Evolutionary conservation across 23 red algal species (phyloP), one percentile per base, ranked within the genome.

Genomic region (Gracilaria domingensis): DNA sequence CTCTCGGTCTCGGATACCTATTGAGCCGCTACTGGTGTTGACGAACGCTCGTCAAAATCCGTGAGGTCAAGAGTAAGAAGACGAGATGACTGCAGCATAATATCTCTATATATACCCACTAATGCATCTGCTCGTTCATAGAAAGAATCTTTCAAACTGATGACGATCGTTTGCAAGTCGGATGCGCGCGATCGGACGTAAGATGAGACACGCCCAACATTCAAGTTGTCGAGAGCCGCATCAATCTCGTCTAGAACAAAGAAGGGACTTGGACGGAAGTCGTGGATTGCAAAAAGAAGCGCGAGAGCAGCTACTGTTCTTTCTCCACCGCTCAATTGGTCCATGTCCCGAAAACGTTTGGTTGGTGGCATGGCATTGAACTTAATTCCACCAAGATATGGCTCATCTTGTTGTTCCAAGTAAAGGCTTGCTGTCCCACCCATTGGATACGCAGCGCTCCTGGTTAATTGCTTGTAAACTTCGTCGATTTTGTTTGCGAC

Each of bases 171-270:
- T 86, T 99, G 97, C 1, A 93, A 51, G 0, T 85, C 74, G 0
- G 90, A 77, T 44, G 97, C 81, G 18, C 94, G 91, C 13, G 75
- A 87, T 35, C 72, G 56, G 38, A 95, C 65, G 72, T 96, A 95
- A 9, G 74, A 49, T n/a, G 92, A 83, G 40, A 99, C 94, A 37
- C 88, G 85, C 12, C 74, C 44, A 4, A 99, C 88, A 69, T 99
- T 99, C 75, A 92, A 76, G 34, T 80, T 93, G 88, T 99, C 97
- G 4, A 99, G 91, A 8, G 97, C 97, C 2, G 97, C 97, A 76
- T 99, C 97, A 12, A 99, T 86, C 82, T 99, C 97, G 56, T 99
- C 97, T 24, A 99, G 84, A 14, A 99, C 86, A 81, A 99, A 87
- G 82, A 99, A 99, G 14, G 97, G 94, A 53, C 89, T 81, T 16